phyloP scores from a whole-genome alignment of 1,139 yeast genomes.

The Pichia kudriavzevii region DNA sequence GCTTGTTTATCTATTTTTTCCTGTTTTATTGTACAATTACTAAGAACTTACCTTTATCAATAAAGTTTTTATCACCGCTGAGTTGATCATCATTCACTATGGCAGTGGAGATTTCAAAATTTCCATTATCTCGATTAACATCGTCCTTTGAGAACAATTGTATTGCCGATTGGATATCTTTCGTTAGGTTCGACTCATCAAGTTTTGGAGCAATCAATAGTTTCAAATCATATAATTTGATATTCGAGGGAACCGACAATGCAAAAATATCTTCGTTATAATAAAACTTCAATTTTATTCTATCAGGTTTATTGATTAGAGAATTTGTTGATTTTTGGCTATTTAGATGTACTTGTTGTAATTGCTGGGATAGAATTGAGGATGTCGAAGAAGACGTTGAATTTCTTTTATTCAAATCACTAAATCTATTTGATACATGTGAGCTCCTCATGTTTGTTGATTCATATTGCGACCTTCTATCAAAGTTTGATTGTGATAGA shows the following conservation, averaged over 20 bases:
- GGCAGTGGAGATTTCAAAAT: conserved; percentile 17
- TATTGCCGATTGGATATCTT: conserved; percentile 17
- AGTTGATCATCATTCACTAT: conserved; percentile 19
- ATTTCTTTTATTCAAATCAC: conserved; percentile 17
- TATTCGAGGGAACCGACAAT: conserved; percentile 58
- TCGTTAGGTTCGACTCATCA: conserved; percentile 27
- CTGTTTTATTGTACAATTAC: conserved; percentile 17
- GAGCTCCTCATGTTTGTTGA: conserved; percentile 17
- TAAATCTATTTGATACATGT: conserved; percentile 17
- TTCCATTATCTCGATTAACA: conserved; percentile 19
- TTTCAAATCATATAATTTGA: conserved; percentile 54
- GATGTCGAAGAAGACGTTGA: conserved; percentile 7
- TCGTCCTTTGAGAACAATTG: conserved; percentile 25
- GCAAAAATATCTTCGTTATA: conserved; percentile 90
- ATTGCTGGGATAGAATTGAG: conserved; percentile 6
- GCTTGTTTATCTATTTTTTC: not conserved
- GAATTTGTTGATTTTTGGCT: conserved; percentile 6
- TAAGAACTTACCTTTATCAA: conserved; percentile 28
- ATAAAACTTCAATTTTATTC: conserved; percentile 71
- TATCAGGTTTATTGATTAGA: conserved; percentile 4
- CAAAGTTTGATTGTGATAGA: conserved; percentile 27
- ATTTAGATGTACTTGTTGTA: conserved; percentile 12
- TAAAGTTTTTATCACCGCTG: conserved; percentile 22
- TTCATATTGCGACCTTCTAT: conserved; percentile 28
- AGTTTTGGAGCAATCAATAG: conserved; percentile 62